phyloP scores from a whole-genome alignment of 441 rosid species.

The Pelargonium australe region DNA sequence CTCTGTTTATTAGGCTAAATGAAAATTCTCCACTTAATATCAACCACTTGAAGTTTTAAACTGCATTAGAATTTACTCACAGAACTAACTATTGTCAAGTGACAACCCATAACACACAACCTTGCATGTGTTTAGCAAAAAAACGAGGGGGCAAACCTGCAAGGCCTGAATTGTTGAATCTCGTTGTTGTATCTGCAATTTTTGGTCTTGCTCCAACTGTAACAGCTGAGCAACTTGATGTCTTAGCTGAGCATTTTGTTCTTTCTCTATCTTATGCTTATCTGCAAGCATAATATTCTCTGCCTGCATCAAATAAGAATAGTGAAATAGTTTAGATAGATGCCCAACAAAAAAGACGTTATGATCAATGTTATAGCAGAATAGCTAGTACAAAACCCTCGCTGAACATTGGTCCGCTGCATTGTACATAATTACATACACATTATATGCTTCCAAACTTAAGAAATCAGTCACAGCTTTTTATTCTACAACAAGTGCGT shows the following conservation, averaged over 20 bases:
- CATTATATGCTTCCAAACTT: neutral
- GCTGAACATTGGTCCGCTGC: neutral
- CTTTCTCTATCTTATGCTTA: conserved; percentile 74
- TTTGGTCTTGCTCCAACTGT: conserved; percentile 71
- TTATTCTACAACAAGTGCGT: neutral
- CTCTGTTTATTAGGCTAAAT: neutral
- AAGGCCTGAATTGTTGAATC: conserved; percentile 73
- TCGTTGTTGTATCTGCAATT: conserved; percentile 59
- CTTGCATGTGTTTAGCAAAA: neutral
- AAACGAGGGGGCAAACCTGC: conserved; percentile 48
- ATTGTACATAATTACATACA: neutral
- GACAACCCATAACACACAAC: neutral
- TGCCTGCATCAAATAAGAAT: conserved; percentile 48
- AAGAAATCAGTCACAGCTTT: neutral
- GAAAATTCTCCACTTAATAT: neutral
- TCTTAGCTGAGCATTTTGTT: conserved; percentile 77
- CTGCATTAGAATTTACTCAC: neutral
- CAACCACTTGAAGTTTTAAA: neutral
- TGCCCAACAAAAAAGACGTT: conserved; percentile 11
- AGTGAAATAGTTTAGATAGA: conserved; percentile 19
- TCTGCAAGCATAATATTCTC: conserved; percentile 78
- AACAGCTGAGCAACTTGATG: conserved; percentile 68
- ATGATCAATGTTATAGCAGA: neutral
- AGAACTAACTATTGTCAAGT: neutral
- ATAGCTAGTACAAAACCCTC: neutral